A percentile compares a stretch with the other conserved stretches of the same genome.
phyloP scores from a whole-genome alignment of 495 filamentous ascomycete species.

The Aspergillus asperescens region DNA sequence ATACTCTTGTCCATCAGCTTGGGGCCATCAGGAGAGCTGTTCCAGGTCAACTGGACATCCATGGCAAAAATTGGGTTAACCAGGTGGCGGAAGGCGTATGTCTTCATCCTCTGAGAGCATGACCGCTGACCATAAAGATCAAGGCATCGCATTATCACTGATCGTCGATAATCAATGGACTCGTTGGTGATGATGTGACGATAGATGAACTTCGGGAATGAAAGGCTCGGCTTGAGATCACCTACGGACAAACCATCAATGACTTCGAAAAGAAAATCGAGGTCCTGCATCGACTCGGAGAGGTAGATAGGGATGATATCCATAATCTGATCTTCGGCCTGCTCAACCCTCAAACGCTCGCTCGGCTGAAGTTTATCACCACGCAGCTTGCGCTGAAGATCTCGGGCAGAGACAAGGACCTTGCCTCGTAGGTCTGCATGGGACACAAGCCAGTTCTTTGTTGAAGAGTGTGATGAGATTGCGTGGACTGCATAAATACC shows the following conservation, averaged over 20 bases:
- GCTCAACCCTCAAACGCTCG: slow-evolving; percentile 80
- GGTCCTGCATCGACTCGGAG: slow-evolving; percentile 64
- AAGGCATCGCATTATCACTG: slow-evolving; percentile 76
- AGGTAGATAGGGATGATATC: slow-evolving; percentile 76
- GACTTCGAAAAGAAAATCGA: slow-evolving; percentile 83
- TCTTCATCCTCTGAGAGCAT: slow-evolving; percentile 81
- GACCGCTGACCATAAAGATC: slow-evolving; percentile 76
- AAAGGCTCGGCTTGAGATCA: slow-evolving; percentile 70
- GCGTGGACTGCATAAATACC: slow-evolving; percentile 79
- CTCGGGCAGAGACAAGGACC: slow-evolving; percentile 62
- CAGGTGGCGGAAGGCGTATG: slow-evolving; percentile 83
- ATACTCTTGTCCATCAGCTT: slow-evolving; percentile 82
- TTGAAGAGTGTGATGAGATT: slow-evolving; percentile 49
- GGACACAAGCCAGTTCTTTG: slow-evolving; percentile 69
- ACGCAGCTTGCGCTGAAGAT: slow-evolving; percentile 65
- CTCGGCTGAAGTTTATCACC: slow-evolving; percentile 60
- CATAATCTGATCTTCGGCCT: slow-evolving; percentile 86
- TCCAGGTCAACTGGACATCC: slow-evolving; percentile 71
- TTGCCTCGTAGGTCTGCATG: slow-evolving; percentile 66
- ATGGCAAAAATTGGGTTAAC: slow-evolving; percentile 96
- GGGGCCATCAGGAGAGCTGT: slow-evolving; percentile 52
- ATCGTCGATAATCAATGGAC: slow-evolving; percentile 84
- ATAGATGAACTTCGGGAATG: slow-evolving; percentile 79
- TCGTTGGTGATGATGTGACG: slow-evolving; percentile 73
- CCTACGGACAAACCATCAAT: slow-evolving; percentile 80